phyloP scores from a whole-genome alignment of 1,284 basidiomycete species.

The Pterulicium gracile region DNA sequence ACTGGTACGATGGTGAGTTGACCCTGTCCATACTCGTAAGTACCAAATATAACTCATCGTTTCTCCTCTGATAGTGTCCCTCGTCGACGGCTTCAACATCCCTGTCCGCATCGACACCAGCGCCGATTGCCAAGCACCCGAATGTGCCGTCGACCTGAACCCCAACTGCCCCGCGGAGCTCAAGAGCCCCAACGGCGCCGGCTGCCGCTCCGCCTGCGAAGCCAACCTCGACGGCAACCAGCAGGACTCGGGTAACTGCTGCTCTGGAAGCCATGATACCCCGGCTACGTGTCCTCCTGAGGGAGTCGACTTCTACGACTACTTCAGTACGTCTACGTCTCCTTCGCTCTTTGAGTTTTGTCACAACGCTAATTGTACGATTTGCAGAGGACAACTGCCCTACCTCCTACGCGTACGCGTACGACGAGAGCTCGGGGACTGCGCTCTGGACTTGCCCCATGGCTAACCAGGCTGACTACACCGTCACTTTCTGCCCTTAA shows the following conservation, averaged over 20 bases:
- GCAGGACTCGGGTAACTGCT: constrained; percentile 14
- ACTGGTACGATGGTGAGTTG: constrained; percentile 5
- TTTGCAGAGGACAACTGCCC: constrained; percentile 13
- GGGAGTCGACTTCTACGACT: constrained; percentile 14
- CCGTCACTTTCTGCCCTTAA: constrained; percentile 20
- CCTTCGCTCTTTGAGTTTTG: constrained; percentile 1
- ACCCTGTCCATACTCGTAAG: neutral
- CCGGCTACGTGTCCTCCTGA: constrained; percentile 13
- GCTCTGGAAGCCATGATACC: constrained; percentile 12
- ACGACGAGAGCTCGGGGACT: constrained; percentile 17
- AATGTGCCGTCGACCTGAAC: constrained; percentile 28
- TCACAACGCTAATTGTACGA: neutral
- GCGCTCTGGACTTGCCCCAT: constrained; percentile 15
- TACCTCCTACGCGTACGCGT: constrained; percentile 19
- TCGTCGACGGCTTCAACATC: constrained; percentile 29
- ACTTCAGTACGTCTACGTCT: constrained; percentile 13
- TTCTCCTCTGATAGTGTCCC: constrained; percentile 11
- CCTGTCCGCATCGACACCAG: constrained; percentile 27
- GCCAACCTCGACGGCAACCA: constrained; percentile 19
- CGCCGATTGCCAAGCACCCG: constrained; percentile 22
- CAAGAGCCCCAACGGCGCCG: constrained; percentile 26
- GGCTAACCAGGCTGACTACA: constrained; percentile 12
- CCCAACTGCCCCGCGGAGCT: constrained; percentile 25
- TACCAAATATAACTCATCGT: neutral
- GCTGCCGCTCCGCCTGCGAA: constrained; percentile 32